Percentiles rank a stretch among this genome's conserved stretches.
These are phyloP conservation scores for Blastosporella zonata DNA, from an alignment of 1,284 basidiomycete species.

Conservation along the genomic window DNA sequence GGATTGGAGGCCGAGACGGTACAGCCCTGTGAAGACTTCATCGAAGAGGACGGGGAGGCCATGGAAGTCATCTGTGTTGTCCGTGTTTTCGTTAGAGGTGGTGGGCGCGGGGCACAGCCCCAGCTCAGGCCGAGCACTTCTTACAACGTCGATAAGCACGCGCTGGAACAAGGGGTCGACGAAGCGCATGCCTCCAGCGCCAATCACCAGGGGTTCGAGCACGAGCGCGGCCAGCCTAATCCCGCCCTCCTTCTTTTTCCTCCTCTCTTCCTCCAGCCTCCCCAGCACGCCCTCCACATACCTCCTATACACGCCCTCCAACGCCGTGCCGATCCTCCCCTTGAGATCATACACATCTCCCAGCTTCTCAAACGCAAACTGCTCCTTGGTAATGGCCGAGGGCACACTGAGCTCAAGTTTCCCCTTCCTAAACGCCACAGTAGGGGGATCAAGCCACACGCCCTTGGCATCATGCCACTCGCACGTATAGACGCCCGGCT, in stretches of 20 bases:
- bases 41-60: slow-evolving; percentile 94
- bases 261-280: slow-evolving; percentile 37
- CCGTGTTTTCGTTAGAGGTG: not conserved
- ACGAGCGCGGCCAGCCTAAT: slow-evolving; percentile 71
- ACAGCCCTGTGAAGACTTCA: slow-evolving; percentile 93
- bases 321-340: slow-evolving; percentile 53
- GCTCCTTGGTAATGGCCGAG: not conserved
- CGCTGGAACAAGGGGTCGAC: slow-evolving; percentile 97
- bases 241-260: slow-evolving; percentile 10
- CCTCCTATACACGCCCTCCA: slow-evolving; percentile 64
- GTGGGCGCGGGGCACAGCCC: slow-evolving; percentile 7
- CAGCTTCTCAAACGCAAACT: slow-evolving; percentile 40
- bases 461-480: slow-evolving; percentile 96
- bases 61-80: slow-evolving; percentile 44
- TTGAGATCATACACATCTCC: slow-evolving; percentile 73
- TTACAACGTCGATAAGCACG: slow-evolving; percentile 79
- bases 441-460: slow-evolving; percentile 91
- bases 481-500: slow-evolving; percentile 90
- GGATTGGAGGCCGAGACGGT: slow-evolving; percentile 78
- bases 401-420: slow-evolving; percentile 19
- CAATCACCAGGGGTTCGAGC: slow-evolving; percentile 91
- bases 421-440: slow-evolving; percentile 54
- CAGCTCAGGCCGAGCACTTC: slow-evolving; percentile 35
- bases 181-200: slow-evolving; percentile 96
- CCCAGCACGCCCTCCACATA: slow-evolving; percentile 60